Base-by-base conservation (phyloP, 148 eudicot genomes). In the Rhododendron simsii region DNA sequence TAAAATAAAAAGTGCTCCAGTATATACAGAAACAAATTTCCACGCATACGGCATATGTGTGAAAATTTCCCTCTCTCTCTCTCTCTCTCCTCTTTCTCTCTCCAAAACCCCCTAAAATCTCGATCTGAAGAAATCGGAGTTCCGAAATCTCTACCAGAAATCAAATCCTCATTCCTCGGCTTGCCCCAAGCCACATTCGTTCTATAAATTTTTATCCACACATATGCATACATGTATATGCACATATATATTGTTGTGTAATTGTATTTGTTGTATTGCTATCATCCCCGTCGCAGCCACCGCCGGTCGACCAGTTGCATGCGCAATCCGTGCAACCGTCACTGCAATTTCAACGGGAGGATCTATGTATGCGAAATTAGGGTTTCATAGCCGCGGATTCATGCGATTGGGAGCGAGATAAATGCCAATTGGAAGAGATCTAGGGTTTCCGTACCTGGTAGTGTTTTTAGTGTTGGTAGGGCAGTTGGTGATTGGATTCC, bases 361-460 rank as follows among this genome's bases (percentile, higher is more conserved):
- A 55, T 87, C 82, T 82, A 84, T 84, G 90, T 83, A 20, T 71
- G 41, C 47, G 61, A 81, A 55, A 50, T 85, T 88, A 87, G 90
- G 93, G 90, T 89, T 90, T 86, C 83, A 53, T 61, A 50, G 83
- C 33, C 82, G 84, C 81, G 78, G 86, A 89, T 90, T 91, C 41
- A 39, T 85, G 55, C 35, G 11, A 37, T 61, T 81, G 84, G 84
- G 84, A 65, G 71, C 47, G 73, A 84, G 50, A 84, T 94, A 94
- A 90, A 93, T 94, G 97, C 93, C 91, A 74, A 63, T 91, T 78
- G 90, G 89, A 87, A 91, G 91, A 88, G 93, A 91, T 92, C 91
- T 94, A 91, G 96, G 95, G 94, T 93, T 96, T 87, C 82, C 84
- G 73, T 89, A 71, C 87, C 90, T 89, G 87, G 83, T 81, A 13